Evolutionary conservation across 805 yeast species (phyloP).

Genomic region (Saccharomycopsis amapae): DNA sequence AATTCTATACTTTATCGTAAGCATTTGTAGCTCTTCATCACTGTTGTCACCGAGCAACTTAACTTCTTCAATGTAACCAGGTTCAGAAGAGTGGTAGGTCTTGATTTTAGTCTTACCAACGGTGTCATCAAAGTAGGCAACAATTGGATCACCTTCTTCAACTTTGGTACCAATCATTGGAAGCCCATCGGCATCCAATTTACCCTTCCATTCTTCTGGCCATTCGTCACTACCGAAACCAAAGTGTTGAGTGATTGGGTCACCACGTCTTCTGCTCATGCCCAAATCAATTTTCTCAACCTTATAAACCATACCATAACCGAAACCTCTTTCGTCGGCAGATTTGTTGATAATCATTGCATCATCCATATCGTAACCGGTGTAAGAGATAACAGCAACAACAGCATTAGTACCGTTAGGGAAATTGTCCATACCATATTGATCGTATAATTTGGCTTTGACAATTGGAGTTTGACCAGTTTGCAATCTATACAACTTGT

Average conservation of each 20-base stretch:
- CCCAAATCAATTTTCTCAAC: conserved; percentile 86
- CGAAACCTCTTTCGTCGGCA: conserved; percentile 97
- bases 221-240: conserved; percentile 92
- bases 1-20: conserved; percentile 84
- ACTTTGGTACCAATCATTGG: conserved; percentile 84
- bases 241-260: conserved; percentile 88
- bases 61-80: conserved; percentile 93
- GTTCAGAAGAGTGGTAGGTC: conserved; percentile 89
- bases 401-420: conserved; percentile 98
- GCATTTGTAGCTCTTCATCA: conserved; percentile 66
- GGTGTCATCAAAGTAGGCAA: conserved; percentile 87
- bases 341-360: conserved; percentile 98
- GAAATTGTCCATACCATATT: conserved; percentile 96
- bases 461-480: conserved; percentile 97
- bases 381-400: conserved; percentile 96
- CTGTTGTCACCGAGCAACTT: conserved; percentile 81
- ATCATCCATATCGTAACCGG: conserved; percentile 99
- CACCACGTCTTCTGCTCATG: conserved; percentile 76
- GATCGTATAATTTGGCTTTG: conserved; percentile 86
- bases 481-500: conserved; percentile 87
- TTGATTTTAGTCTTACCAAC: conserved; percentile 85
- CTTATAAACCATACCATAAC: conserved; percentile 93
- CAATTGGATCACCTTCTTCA: conserved; percentile 93
- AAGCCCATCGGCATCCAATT: conserved; percentile 85
- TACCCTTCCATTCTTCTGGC: conserved; percentile 87